Evolutionary conservation across 345 rosid species (phyloP), one percentile per base, ranked within the genome.

Genomic region (Odontarrhena argentea): DNA sequence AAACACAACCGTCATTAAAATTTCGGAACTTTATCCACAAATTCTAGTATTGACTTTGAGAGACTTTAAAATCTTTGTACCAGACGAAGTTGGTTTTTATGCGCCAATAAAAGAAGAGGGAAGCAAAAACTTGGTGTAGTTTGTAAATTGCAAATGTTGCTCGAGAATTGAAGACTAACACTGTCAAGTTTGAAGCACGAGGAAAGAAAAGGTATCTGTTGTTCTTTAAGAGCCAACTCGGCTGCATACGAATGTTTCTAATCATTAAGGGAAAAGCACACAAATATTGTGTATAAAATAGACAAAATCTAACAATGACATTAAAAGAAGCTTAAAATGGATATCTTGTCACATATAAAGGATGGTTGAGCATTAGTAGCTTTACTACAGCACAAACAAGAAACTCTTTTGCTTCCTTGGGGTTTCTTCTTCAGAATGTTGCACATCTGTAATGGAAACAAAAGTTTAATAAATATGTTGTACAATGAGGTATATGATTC

Each of bases 291-390:
- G 22, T 18, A 71, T 22, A 3, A 28, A 1, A 18, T 13, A 38
- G 36, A 38, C 35, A 55, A 32, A 22, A 18, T 18, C 22, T 18
- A 18, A 18, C 22, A 18, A 18, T 18, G 22, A 18, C 22, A 18
- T 18, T 18, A 18, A 18, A 18, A 18, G 22, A 18, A 1, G 7
- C 26, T 10, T 3, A 25, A 62, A 45, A 82, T 87, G 99, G 99
- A 94, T 91, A 94, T 91, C 80, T 94, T 86, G 72, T 82, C 87
- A 86, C 85, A 18, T 76, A 47, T 57, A 69, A 44, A 69, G 95
- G 96, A 83, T 86, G 96, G 76, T 87, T 87, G 53, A 94, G 97
- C 85, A 94, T 84, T 56, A 88, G 78, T 8, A 88, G 79, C 53
- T 81, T 87, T 74, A 94, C 89, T 48, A 88, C 49, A 48, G 96